phyloP scores from a whole-genome alignment of 2,329 filamentous ascomycete genomes.

The Zasmidium citrigriseum region DNA sequence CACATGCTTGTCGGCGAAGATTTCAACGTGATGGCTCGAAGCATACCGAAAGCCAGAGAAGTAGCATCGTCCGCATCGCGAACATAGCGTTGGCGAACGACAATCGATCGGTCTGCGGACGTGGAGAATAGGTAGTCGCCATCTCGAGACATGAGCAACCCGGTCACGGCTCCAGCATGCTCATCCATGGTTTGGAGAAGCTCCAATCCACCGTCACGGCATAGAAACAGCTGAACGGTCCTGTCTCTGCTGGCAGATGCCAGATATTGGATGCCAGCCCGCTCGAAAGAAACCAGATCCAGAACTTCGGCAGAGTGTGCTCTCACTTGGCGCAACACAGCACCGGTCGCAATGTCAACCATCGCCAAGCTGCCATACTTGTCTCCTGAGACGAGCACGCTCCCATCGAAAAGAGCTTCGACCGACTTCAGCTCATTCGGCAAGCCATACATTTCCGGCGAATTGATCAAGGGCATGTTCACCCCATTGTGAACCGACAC shows the following conservation, averaged over 20 bases:
- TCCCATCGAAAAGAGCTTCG: slow-evolving; percentile 61
- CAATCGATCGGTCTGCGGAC: slow-evolving; percentile 83
- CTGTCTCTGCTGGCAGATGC: slow-evolving; percentile 86
- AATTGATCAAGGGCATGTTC: slow-evolving; percentile 69
- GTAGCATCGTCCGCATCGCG: slow-evolving; percentile 62
- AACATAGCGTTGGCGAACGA: slow-evolving; percentile 75
- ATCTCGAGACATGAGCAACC: slow-evolving; percentile 73
- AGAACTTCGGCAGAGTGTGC: slow-evolving; percentile 86
- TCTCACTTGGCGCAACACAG: slow-evolving; percentile 70
- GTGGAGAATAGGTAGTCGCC: slow-evolving; percentile 72
- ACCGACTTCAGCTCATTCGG: slow-evolving; percentile 60
- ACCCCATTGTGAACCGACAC: slow-evolving; percentile 62
- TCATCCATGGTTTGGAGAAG: slow-evolving; percentile 90
- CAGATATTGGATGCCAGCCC: slow-evolving; percentile 64
- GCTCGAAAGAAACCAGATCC: slow-evolving; percentile 72
- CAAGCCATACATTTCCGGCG: slow-evolving; percentile 47
- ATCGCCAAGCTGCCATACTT: slow-evolving; percentile 72
- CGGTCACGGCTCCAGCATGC: slow-evolving; percentile 82
- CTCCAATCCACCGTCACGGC: slow-evolving; percentile 50
- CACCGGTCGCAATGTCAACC: slow-evolving; percentile 61
- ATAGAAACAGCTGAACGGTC: slow-evolving; percentile 85
- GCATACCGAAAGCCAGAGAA: slow-evolving; percentile 73
- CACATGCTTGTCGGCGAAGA: slow-evolving; percentile 84
- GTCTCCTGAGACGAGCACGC: slow-evolving; percentile 79
- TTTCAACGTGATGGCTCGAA: slow-evolving; percentile 78